These are phyloP conservation scores for Pseudopyrenochaeta lycopersici DNA, from an alignment of 2,329 filamentous ascomycete genomes.

Conservation along the genomic window DNA sequence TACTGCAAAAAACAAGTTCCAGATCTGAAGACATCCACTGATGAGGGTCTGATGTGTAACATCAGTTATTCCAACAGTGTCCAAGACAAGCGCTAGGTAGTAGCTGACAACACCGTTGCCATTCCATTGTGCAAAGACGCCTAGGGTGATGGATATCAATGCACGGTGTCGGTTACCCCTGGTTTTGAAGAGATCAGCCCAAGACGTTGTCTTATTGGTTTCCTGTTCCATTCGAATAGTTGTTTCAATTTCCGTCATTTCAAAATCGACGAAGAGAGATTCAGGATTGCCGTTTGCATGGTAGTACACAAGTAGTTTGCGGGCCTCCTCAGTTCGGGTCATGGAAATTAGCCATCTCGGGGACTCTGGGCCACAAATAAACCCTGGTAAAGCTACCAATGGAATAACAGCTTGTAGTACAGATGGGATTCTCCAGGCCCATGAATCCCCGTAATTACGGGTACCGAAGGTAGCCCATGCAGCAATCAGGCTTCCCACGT, in stretches of 20 bases:
- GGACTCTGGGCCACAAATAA: slow-evolving; percentile 48
- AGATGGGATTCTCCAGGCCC: slow-evolving; percentile 57
- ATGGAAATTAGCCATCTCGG: slow-evolving; percentile 59
- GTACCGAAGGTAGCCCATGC: slow-evolving; percentile 59
- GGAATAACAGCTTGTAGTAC: slow-evolving; percentile 46
- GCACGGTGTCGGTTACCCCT: slow-evolving; percentile 49
- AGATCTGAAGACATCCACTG: slow-evolving; percentile 49
- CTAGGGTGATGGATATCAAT: slow-evolving; percentile 46
- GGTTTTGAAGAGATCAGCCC: slow-evolving; percentile 28
- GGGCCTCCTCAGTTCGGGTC: slow-evolving; percentile 50
- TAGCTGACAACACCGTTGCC: slow-evolving; percentile 51
- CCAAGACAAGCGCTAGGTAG: slow-evolving; percentile 48
- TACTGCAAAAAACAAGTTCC: slow-evolving; percentile 48
- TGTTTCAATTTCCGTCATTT: slow-evolving; percentile 16
- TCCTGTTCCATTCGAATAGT: slow-evolving; percentile 7
- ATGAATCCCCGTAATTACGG: slow-evolving; percentile 40
- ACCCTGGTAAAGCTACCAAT: slow-evolving; percentile 48
- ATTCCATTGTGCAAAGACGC: slow-evolving; percentile 40
- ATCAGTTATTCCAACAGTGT: slow-evolving; percentile 48
- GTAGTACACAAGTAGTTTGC: slow-evolving; percentile 9
- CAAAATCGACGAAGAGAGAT: slow-evolving; percentile 13
- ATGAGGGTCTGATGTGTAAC: slow-evolving; percentile 47
- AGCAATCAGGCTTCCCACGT: slow-evolving; percentile 50
- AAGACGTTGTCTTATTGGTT: slow-evolving; percentile 18
- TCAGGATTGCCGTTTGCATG: slow-evolving; percentile 29